These are phyloP conservation scores for Monosporascus sp. DNA, from an alignment of 2,329 filamentous ascomycete genomes.

Conservation along the genomic window DNA sequence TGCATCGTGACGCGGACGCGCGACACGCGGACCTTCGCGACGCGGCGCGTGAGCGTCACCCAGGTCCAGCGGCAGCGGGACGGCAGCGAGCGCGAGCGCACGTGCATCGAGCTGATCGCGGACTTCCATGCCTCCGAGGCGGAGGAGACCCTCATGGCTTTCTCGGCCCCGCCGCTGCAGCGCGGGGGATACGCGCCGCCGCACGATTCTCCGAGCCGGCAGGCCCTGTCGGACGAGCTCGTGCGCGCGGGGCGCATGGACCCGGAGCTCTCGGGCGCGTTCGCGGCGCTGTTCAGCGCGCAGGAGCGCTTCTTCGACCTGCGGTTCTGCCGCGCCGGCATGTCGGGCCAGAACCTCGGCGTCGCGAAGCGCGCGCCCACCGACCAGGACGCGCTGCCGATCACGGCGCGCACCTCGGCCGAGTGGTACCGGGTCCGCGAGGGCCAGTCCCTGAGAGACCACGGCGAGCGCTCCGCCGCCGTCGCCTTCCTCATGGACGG, in stretches of 20 bases:
- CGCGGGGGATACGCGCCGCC: constrained; percentile 21
- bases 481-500: constrained; percentile 41
- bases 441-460: constrained; percentile 10
- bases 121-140: constrained; percentile 41
- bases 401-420: constrained; percentile 31
- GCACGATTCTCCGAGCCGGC: constrained; percentile 17
- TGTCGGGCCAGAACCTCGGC: constrained; percentile 40
- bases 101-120: constrained; percentile 36
- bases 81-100: constrained; percentile 26
- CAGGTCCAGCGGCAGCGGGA: constrained; percentile 27
- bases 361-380: constrained; percentile 27
- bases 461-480: constrained; percentile 25
- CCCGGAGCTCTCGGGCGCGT: not conserved
- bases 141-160: constrained; percentile 26
- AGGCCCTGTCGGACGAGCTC: constrained; percentile 14
- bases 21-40: constrained; percentile 42
- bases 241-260: constrained; percentile 12
- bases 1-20: constrained; percentile 32
- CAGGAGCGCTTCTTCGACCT: constrained; percentile 28
- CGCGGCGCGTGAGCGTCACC: constrained; percentile 37
- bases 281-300: constrained; percentile 22
- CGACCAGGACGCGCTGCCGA: constrained; percentile 30
- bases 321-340: constrained; percentile 31
- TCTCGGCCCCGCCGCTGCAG: constrained; percentile 29
- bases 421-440: constrained; percentile 33